phyloP scores from a whole-genome alignment of 1,284 basidiomycete species.

The Coniferiporia weirii region DNA sequence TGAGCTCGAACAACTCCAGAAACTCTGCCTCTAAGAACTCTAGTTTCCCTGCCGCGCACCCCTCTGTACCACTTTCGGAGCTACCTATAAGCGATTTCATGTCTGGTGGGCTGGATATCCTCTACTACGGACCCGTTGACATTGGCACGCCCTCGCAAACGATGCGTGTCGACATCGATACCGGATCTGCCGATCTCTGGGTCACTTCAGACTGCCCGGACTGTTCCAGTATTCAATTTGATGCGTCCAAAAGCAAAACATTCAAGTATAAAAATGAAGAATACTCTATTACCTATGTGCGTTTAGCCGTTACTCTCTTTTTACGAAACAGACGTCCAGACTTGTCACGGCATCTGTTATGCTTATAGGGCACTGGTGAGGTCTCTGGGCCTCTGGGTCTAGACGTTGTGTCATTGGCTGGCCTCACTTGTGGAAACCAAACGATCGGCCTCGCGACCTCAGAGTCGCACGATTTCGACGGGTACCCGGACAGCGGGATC shows the following conservation, averaged over 20 bases:
- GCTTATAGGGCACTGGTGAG: conserved; percentile 41
- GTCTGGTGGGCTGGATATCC: conserved; percentile 35
- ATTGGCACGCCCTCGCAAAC: conserved; percentile 45
- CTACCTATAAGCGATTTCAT: conserved; percentile 38
- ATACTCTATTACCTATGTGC: conserved; percentile 55
- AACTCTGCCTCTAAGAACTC: conserved; percentile 2
- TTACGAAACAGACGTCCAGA: conserved; percentile 7
- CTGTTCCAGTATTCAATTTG: conserved; percentile 37
- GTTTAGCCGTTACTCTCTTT: conserved; percentile 26
- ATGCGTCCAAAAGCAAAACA: conserved; percentile 35
- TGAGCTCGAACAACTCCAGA: not conserved
- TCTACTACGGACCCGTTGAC: conserved; percentile 45
- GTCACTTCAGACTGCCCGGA: conserved; percentile 37
- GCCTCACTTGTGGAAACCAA: conserved; percentile 40
- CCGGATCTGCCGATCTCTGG: conserved; percentile 59
- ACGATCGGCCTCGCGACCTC: conserved; percentile 42
- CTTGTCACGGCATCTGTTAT: not conserved
- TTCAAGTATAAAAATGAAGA: conserved; percentile 29
- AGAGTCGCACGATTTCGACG: conserved; percentile 40
- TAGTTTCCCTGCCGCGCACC: conserved; percentile 16
- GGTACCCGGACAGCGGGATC: conserved; percentile 46
- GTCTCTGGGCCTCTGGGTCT: conserved; percentile 41
- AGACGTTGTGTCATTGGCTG: conserved; percentile 45
- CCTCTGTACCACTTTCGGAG: conserved; percentile 19
- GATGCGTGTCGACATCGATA: conserved; percentile 50